phyloP scores from a whole-genome alignment of 805 yeast species.

The Barnettozyma californica region DNA sequence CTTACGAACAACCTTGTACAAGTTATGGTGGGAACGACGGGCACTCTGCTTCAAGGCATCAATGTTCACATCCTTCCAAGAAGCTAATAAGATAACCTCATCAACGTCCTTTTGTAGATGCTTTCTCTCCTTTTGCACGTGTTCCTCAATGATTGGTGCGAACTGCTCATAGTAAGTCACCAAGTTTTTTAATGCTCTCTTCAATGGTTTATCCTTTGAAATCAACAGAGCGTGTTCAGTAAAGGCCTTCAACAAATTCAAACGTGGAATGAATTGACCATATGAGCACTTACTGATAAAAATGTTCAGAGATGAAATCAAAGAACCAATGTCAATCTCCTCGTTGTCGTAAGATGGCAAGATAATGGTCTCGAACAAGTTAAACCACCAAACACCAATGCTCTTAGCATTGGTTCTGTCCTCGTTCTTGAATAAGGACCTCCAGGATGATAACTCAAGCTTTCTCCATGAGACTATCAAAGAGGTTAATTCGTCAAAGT shows the following conservation, averaged over 20 bases:
- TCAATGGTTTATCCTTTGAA: conserved; percentile 24
- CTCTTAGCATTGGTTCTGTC: conserved; percentile 40
- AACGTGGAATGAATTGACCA: conserved; percentile 66
- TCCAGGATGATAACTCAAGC: conserved; percentile 84
- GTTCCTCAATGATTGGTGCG: conserved; percentile 39
- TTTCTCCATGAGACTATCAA: conserved; percentile 89
- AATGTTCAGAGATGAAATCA: conserved; percentile 59
- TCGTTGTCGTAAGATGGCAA: conserved; percentile 37
- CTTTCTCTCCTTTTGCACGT: conserved; percentile 42
- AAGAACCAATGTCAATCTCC: conserved; percentile 29
- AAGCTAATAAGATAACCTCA: conserved; percentile 83
- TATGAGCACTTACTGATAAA: conserved; percentile 70
- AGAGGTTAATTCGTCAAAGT: conserved; percentile 52
- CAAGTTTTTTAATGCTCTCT: conserved; percentile 49
- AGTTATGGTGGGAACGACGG: conserved; percentile 74
- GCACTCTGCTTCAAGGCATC: conserved; percentile 94
- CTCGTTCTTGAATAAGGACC: conserved; percentile 63
- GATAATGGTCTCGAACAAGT: conserved; percentile 76
- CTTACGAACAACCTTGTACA: conserved; percentile 79
- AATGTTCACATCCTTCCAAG: conserved; percentile 95
- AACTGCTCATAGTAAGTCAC: conserved; percentile 67
- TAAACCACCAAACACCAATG: conserved; percentile 87
- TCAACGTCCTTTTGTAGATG: conserved; percentile 69
- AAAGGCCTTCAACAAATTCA: conserved; percentile 62
- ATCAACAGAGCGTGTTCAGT: conserved; percentile 41